Base-by-base conservation (phyloP, 495 filamentous ascomycete genomes). In the Hypoxylon fragiforme region DNA sequence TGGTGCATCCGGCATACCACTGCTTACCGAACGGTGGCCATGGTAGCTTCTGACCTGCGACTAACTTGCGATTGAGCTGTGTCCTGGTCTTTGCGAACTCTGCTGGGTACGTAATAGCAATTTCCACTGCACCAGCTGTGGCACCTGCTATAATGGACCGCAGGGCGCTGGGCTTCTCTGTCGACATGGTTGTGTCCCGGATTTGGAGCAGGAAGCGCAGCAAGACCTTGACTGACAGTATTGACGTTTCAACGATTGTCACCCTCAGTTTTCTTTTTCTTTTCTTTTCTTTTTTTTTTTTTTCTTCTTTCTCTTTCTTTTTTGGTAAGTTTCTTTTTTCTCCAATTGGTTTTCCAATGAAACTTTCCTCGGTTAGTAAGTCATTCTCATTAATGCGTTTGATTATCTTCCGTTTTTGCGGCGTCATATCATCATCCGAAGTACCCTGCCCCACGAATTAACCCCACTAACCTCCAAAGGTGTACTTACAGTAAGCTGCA, bases 1-100 rank as follows among this genome's bases (percentile, higher is more conserved):
- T 97, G 15, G 94, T 97, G 74, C 94, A 98, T 28, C 94, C 94
- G 28, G 94, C 94, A 67, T 97, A 98, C 94, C 94, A 98, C 63
- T 95, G 91, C 48, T 69, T 75, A 22, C 95, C 95, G 59, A 97
- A 97, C 19, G 89, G 89, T 24, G 94, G 94, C 88, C 89, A 97
- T 37, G 92, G 91, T n/a, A 96, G 80, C 75, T 94, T 96, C 73
- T 92, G 74, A 35, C 84, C 84, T 48, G 87, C 84, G 19, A 87
- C 75, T 63, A 97, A 75, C 69, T 85, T 83, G 61, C 88, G 86
- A 63, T 98, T 97, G 62, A 98, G 87, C 70, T 98, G 94, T 44
- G 88, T 88, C 47, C 94, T 79, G 37, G 94, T 98, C 73, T 98
- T 98, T 50, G 92, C 94, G 71, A 97, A 98, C 72, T 98, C 94